Evolutionary conservation across 441 rosid genomes (phyloP).

Genomic region (Pelargonium fulgidum): DNA sequence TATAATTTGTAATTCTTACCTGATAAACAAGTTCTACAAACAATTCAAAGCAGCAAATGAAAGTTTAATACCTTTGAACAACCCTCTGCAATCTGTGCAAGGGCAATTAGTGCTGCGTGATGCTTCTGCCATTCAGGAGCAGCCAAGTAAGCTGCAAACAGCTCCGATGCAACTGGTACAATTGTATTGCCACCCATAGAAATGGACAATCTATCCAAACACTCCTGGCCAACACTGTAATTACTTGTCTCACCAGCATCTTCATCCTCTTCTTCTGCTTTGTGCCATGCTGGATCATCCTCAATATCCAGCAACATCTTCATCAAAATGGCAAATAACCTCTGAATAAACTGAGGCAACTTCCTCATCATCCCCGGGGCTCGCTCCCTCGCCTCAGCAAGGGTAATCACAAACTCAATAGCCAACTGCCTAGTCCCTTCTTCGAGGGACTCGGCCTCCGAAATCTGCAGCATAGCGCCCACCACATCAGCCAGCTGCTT

Average conservation of each 20-base stretch:
- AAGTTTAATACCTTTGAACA: constrained; percentile 34
- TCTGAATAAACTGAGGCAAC: constrained; percentile 32
- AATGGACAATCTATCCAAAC: constrained; percentile 39
- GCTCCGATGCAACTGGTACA: constrained; percentile 34
- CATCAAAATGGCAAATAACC: constrained; percentile 34
- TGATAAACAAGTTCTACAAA: too few species aligned
- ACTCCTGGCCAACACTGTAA: constrained; percentile 47
- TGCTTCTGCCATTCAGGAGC: constrained; percentile 43
- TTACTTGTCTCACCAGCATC: constrained; percentile 46
- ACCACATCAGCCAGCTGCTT: constrained; percentile 41
- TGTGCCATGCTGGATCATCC: constrained; percentile 45
- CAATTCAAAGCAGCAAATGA: neutral
- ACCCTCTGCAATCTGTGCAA: constrained; percentile 43
- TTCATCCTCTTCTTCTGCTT: constrained; percentile 38
- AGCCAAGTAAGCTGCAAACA: constrained; percentile 32
- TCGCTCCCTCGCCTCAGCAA: constrained; percentile 39
- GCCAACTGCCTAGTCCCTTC: constrained; percentile 46
- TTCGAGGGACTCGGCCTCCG: constrained; percentile 43
- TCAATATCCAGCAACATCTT: constrained; percentile 36
- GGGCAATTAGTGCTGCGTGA: constrained; percentile 40
- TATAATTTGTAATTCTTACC: too few species aligned
- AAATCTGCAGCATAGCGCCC: constrained; percentile 44
- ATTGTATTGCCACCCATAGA: constrained; percentile 38
- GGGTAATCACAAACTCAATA: constrained; percentile 32
- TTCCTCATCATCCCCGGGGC: constrained; percentile 46